phyloP scores from a whole-genome alignment of 805 yeast species.

The Zygosaccharomyces pseudorouxii region DNA sequence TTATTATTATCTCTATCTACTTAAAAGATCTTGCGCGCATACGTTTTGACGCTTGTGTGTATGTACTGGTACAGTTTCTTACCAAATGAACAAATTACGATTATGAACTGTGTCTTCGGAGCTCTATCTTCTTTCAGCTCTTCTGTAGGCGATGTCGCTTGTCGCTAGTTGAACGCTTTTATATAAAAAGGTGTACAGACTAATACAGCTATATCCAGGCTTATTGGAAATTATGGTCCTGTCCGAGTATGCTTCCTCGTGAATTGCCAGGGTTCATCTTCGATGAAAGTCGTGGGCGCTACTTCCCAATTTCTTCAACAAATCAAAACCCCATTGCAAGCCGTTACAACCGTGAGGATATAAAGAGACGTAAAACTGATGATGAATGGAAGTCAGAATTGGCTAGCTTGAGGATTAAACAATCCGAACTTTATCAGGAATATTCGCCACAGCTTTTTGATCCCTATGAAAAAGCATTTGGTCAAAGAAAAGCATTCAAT shows the following conservation, averaged over 20 bases:
- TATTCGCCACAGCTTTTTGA: constrained; percentile 3
- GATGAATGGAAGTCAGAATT: constrained; percentile 1
- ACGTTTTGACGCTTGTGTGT: constrained; percentile 1
- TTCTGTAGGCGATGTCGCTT: not conserved
- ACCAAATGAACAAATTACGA: not conserved
- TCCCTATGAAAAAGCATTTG: constrained; percentile 10
- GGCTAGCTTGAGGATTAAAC: not conserved
- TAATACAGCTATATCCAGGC: not conserved
- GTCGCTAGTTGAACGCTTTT: too few species aligned
- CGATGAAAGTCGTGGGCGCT: constrained; percentile 25
- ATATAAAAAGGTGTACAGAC: not conserved
- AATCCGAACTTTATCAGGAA: constrained; percentile 2
- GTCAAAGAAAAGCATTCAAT: not conserved
- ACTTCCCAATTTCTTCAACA: constrained; percentile 17
- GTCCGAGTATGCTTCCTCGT: constrained; percentile 4
- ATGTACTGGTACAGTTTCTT: constrained; percentile 3
- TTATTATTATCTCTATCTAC: not conserved
- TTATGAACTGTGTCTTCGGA: not conserved
- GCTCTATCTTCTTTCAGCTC: too few species aligned
- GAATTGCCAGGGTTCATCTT: constrained; percentile 30
- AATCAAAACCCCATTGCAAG: constrained; percentile 1
- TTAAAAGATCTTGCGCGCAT: not conserved
- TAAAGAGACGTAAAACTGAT: constrained; percentile 12
- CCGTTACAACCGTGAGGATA: constrained; percentile 9
- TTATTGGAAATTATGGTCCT: not conserved